Conservation (phyloP, 495 filamentous ascomycete species). For the Podospora appendiculata region DNA sequence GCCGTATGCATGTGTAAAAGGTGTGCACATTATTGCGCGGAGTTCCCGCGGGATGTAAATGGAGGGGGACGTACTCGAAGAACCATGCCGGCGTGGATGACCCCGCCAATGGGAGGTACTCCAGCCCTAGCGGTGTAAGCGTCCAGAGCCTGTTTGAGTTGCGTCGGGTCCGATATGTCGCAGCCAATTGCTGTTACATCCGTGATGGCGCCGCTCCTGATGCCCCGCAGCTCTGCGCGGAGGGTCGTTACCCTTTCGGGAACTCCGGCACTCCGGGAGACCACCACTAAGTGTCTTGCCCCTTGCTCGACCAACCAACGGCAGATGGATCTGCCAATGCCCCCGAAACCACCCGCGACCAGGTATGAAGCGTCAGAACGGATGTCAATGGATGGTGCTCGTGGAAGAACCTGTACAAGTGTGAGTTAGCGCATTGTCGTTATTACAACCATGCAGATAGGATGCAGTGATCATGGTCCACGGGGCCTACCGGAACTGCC, state of each 20-base stretch:
- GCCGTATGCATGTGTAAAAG: no score
- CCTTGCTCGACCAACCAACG: slow-evolving; percentile 51
- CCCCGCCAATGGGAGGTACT: slow-evolving; percentile 33
- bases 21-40: no score
- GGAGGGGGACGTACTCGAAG: slow-evolving; percentile 28
- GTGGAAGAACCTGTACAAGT: not conserved
- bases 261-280: slow-evolving; percentile 44
- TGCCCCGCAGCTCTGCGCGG: not conserved
- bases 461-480: no score
- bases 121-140: slow-evolving; percentile 11
- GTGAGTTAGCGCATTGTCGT: no score
- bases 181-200: slow-evolving; percentile 30
- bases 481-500: slow-evolving; percentile 15
- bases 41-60: no score
- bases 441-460: no score
- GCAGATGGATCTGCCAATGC: slow-evolving; percentile 52
- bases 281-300: slow-evolving; percentile 47
- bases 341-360: slow-evolving; percentile 55
- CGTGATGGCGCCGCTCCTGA: slow-evolving; percentile 8
- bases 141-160: slow-evolving; percentile 25
- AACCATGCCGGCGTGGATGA: slow-evolving; percentile 48
- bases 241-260: slow-evolving; percentile 18
- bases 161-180: slow-evolving; percentile 30
- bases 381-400: slow-evolving; percentile 14
- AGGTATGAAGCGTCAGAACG: slow-evolving; percentile 46